Evolutionary conservation across 371 early-diverging fungal species (phyloP), one percentile per base, ranked within the genome.

Genomic region (Rhizopus arrhizus): DNA sequence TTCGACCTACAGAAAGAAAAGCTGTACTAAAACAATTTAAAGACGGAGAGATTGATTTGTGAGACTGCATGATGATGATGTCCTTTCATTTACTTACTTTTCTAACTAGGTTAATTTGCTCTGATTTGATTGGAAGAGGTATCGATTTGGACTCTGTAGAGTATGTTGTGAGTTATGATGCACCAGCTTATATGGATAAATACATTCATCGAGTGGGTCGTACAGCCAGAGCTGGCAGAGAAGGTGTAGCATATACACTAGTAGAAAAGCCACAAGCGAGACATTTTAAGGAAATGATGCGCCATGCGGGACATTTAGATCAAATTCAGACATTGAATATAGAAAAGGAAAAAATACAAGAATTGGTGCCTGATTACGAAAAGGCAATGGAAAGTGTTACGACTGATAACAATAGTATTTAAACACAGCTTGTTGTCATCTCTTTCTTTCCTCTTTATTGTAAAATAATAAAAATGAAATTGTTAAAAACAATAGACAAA

Each of bases 151-250:
- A 89, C 12, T 81, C 88, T 33, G 91, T 95, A 13, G 76, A 86
- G 11, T 73, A 80, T 1, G 97, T 99, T 8, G 87, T 99, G 64
- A 96, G 95, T 72, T 99, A 98, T 80, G 98, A 97, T 68, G 83
- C 89, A 15, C 99, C 99, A 3, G 72, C 86, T 12, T 85, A 86
- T 36, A 85, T 90, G 80, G 91, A 93, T 67, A 90, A 94, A 65
- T 99, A 99, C 70, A 90, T 98, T 36, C 99, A 99, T 70, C 89
- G 99, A 62, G 93, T 97, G n/a, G 99, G 99, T 8, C 87, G 99
- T 59, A 99, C 99, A 1, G 99, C 97, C 1, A 88, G 98, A 64
- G 98, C 97, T 4, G 98, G 97, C n/a, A 81, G 90, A 46, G 75
- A 83, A 28, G 99, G 99, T 51, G 74, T 74, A 6, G 95, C 99